These are phyloP conservation scores for Penicillium sp. DNA, from an alignment of 2,329 filamentous ascomycete genomes.

Conservation along the genomic window DNA sequence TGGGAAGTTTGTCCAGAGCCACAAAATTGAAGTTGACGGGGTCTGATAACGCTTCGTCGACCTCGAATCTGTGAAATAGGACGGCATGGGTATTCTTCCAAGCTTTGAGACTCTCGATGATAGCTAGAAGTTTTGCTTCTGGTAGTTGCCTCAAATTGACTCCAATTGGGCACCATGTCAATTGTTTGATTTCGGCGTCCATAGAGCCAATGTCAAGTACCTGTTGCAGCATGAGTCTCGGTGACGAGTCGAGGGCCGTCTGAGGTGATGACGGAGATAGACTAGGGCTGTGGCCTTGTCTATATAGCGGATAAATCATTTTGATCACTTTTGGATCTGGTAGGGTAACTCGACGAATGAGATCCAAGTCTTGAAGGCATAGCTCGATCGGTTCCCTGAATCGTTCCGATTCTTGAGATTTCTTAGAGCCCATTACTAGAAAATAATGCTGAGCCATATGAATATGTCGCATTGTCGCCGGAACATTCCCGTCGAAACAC, in stretches of 20 bases:
- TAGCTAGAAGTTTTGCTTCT: constrained; percentile 1
- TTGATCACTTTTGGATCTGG: constrained; percentile 8
- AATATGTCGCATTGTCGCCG: constrained; percentile 10
- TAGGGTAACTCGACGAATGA: constrained; percentile 12
- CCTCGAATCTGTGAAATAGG: neutral
- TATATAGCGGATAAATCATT: neutral
- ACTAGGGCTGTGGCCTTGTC: neutral
- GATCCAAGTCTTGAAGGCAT: constrained; percentile 13
- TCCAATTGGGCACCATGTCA: constrained; percentile 6
- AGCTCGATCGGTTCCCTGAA: constrained; percentile 3
- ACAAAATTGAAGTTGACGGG: neutral
- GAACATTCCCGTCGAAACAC: constrained; percentile 9
- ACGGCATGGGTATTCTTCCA: constrained; percentile 6
- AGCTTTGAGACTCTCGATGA: neutral
- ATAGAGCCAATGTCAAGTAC: constrained; percentile 9
- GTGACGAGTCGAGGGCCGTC: neutral
- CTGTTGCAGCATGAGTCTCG: constrained; percentile 6
- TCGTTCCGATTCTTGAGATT: neutral
- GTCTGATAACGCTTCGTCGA: neutral
- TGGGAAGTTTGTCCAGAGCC: neutral
- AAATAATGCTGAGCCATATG: constrained; percentile 8
- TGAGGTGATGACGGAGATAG: neutral
- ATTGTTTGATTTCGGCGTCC: constrained; percentile 7
- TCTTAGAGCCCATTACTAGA: neutral
- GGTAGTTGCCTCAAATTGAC: constrained; percentile 1